These are phyloP conservation scores for Epichloe glyceriae DNA, from an alignment of 2,329 filamentous ascomycete genomes.

Conservation along the genomic window DNA sequence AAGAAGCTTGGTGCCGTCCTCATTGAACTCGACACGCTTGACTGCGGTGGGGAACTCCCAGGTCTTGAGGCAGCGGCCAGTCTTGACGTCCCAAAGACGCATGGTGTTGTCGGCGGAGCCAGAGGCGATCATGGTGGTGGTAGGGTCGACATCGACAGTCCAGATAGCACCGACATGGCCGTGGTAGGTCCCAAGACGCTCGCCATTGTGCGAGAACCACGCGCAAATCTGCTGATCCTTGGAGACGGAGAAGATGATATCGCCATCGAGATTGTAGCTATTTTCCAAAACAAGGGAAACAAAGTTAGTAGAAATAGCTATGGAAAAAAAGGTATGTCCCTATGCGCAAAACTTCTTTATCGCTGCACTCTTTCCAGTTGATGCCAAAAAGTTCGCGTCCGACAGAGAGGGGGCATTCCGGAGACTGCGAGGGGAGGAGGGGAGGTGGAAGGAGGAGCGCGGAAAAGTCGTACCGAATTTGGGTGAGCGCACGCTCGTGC, in stretches of 20 bases:
- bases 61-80: conserved; percentile 83
- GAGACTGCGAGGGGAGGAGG: not conserved
- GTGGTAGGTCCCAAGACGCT: conserved; percentile 90
- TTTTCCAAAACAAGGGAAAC: not conserved
- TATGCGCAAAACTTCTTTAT: not conserved
- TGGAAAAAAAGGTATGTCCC: not conserved
- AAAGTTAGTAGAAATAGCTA: conserved; percentile 1
- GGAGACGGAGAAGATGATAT: conserved; percentile 87
- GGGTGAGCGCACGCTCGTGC: conserved; percentile 92
- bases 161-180: conserved; percentile 97
- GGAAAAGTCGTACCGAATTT: conserved; percentile 57
- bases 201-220: conserved; percentile 96
- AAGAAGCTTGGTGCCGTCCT: conserved; percentile 80
- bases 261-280: conserved; percentile 87
- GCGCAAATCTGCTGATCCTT: conserved; percentile 96
- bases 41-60: conserved; percentile 97
- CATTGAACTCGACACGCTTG: conserved; percentile 95
- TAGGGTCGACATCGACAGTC: conserved; percentile 94
- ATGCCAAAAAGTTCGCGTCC: not conserved
- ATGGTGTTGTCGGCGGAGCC: conserved; percentile 98
- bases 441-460: not conserved
- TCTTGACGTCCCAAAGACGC: conserved; percentile 90
- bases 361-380: not conserved
- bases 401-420: not conserved
- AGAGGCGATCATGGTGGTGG: conserved; percentile 80